Conservation (phyloP, 139 green algal species). For the Picocystis salinarum region DNA sequence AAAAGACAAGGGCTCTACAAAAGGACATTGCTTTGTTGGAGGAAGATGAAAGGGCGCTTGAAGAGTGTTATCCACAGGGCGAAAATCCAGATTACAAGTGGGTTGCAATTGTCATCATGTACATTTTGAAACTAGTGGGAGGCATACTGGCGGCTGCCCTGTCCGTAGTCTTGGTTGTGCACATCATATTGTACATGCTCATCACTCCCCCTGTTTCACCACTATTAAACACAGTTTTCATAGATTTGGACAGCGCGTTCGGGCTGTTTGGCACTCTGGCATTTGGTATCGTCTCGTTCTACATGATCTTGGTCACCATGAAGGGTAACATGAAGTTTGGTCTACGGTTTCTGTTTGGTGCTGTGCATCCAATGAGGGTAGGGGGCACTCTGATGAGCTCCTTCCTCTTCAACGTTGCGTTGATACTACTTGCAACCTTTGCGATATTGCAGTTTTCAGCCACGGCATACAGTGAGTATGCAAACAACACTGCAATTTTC, state of each 20-base stretch:
- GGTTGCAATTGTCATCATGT: conserved; percentile 55
- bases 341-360: conserved; percentile 69
- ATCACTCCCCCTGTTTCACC: conserved; percentile 46
- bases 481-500: conserved; percentile 52
- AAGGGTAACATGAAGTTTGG: conserved; percentile 83
- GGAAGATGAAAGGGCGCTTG: conserved; percentile 32
- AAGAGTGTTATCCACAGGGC: conserved; percentile 36
- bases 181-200: conserved; percentile 88
- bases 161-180: conserved; percentile 67
- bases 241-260: conserved; percentile 63
- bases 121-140: conserved; percentile 42
- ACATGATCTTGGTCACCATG: conserved; percentile 59
- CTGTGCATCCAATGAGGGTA: conserved; percentile 30
- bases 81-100: conserved; percentile 58
- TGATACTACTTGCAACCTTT: conserved; percentile 66
- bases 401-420: conserved; percentile 84
- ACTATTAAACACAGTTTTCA: conserved; percentile 81
- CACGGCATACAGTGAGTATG: conserved; percentile 63
- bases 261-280: conserved; percentile 66
- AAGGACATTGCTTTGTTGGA: conserved; percentile 3
- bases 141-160: conserved; percentile 48
- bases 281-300: conserved; percentile 87
- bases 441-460: conserved; percentile 12
- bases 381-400: conserved; percentile 79
- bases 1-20: conserved; percentile 38